phyloP scores from a whole-genome alignment of 805 yeast genomes.

The Yarrowia sp. region DNA sequence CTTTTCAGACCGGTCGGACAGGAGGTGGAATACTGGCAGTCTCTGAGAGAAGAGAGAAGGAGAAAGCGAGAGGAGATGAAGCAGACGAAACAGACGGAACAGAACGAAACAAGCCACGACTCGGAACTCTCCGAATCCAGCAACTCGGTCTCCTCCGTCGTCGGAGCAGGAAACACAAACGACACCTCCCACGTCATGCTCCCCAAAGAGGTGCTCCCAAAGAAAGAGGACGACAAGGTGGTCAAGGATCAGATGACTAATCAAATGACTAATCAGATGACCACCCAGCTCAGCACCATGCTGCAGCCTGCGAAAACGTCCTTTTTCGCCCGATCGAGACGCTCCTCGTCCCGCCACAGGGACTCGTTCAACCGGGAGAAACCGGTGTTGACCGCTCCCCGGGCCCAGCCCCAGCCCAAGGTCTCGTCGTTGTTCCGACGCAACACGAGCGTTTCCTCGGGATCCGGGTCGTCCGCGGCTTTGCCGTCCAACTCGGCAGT shows the following conservation, averaged over 20 bases:
- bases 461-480: conserved; percentile 11
- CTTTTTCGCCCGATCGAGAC: conserved; percentile 8
- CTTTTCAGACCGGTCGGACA: conserved; percentile 43
- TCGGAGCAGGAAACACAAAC: neutral
- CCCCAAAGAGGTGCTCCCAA: conserved; percentile 1
- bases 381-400: neutral
- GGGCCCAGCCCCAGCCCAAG: conserved; percentile 13
- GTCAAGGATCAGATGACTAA: too few species aligned
- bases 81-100: neutral
- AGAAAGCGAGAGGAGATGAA: conserved; percentile 23
- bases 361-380: conserved; percentile 33
- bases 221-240: neutral
- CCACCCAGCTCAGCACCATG: too few species aligned
- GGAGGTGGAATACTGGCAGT: conserved; percentile 40
- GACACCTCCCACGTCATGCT: conserved; percentile 14
- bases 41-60: conserved; percentile 34
- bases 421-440: conserved; percentile 27
- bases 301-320: too few species aligned
- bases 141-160: too few species aligned
- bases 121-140: too few species aligned
- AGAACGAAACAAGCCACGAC: neutral
- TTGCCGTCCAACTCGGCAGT: conserved; percentile 3
- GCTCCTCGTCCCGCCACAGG: conserved; percentile 17
- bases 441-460: conserved; percentile 19
- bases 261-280: too few species aligned